phyloP scores from a whole-genome alignment of 306 rosid genomes.

The Vigna hirtella region DNA sequence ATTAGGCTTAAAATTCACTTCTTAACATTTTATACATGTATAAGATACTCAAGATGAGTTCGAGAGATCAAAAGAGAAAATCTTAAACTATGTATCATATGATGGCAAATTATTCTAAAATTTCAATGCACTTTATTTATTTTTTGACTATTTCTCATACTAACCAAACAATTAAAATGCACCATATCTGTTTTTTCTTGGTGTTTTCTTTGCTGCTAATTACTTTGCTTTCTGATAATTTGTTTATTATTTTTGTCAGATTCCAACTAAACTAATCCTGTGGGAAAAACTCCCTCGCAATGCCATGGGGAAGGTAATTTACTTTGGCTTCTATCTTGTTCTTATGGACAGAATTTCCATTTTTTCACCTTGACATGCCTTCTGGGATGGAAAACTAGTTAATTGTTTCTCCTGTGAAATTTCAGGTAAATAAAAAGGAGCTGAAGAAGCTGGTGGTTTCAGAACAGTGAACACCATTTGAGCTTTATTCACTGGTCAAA shows the following conservation, averaged over 20 bases:
- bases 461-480: slow-evolving; percentile 46
- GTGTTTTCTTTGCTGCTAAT: background rate
- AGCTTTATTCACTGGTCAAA: slow-evolving; percentile 1
- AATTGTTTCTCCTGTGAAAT: slow-evolving; percentile 31
- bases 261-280: slow-evolving; percentile 68
- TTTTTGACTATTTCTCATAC: background rate
- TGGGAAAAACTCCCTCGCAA: slow-evolving; percentile 89
- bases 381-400: slow-evolving; percentile 12
- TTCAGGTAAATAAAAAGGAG: slow-evolving; percentile 89
- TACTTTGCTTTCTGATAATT: slow-evolving; percentile 18
- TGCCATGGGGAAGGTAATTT: slow-evolving; percentile 96
- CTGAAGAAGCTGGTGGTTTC: slow-evolving; percentile 68
- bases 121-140: background rate
- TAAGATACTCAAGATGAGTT: background rate
- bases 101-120: background rate
- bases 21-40: background rate
- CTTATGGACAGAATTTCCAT: background rate
- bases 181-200: background rate
- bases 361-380: slow-evolving; percentile 12
- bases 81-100: background rate
- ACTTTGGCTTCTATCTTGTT: slow-evolving; percentile 15
- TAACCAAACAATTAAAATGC: background rate
- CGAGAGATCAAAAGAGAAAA: background rate
- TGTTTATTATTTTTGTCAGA: slow-evolving; percentile 52
- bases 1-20: too few relatives aligned